Evolutionary conservation across 2,329 filamentous ascomycete species (phyloP), one percentile per base, ranked within the genome.

Genomic region (Fusarium gaditjirri): DNA sequence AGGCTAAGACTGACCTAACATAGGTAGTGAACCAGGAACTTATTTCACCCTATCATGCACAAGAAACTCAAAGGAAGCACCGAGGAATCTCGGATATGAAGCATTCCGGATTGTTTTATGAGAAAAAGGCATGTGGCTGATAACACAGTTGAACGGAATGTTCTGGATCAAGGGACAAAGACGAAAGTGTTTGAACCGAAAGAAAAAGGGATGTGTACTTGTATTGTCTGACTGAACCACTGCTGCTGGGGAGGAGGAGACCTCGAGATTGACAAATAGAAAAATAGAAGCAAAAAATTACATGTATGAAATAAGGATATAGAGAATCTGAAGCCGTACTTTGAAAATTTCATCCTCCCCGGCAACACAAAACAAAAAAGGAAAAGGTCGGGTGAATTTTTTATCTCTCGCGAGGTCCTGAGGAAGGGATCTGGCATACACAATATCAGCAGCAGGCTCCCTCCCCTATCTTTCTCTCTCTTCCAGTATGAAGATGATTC

Each of bases 291-390:
- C 55, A 68, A 73, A 72, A 71, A 77, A 76, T 76, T 76, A 76
- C 75, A 76, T 72, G 49, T 75, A 75, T 72, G 75, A 76, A 76
- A 76, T 77, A 76, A 76, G 73, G 75, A 77, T 76, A 76, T 77
- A 77, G 61, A 75, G 72, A 74, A 67, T 68, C 68, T 61, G 70
- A 76, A 77, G 71, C 73, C 65, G 62, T 75, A 73, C 72, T 75
- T 58, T 76, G 67, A 53, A 72, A 75, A 74, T 61, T 73, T 75
- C 71, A 71, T 74, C 75, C 75, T 74, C 69, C 75, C 75, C 64
- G 41, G 58, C 61, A 70, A 74, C 73, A 74, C 65, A 66, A 70
- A 75, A 72, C 57, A 65, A 62, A 59, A 71, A 68, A 71, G 64
- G 65, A 75, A 75, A 69, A 65, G 44, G 53, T 75, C 59, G 68